These are phyloP conservation scores for Hyparrhenia diplandra DNA, from an alignment of 176 grass and related monocot genomes.

Conservation along the genomic window DNA sequence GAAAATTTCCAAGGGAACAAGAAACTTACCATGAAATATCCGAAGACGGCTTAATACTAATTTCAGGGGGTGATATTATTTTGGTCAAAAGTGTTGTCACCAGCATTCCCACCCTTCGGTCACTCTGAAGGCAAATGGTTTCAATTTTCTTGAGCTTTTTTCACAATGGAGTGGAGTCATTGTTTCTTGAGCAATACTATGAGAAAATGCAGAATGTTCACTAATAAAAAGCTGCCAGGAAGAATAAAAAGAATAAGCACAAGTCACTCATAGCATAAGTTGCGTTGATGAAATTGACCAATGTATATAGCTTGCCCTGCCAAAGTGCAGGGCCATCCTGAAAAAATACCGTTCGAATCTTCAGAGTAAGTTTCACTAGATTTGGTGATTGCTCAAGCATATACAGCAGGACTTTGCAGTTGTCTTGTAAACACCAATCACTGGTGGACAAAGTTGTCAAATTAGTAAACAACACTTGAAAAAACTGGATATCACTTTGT, in stretches of 20 bases:
- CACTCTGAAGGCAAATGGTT: neutral
- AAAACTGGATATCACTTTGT: too few species aligned
- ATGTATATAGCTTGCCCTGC: neutral
- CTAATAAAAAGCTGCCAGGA: neutral
- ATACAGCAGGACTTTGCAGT: too few species aligned
- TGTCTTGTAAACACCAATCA: too few species aligned
- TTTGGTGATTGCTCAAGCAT: too few species aligned
- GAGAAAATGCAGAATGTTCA: too few species aligned
- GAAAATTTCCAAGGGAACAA: neutral
- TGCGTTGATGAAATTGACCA: neutral
- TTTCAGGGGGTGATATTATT: neutral
- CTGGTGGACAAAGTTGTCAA: too few species aligned
- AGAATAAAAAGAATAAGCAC: neutral
- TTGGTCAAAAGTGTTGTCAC: neutral
- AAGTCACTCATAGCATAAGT: neutral
- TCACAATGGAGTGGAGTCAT: too few species aligned
- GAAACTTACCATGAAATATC: neutral
- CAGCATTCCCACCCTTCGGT: neutral
- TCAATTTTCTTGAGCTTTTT: conserved; percentile 4
- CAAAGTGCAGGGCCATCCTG: neutral
- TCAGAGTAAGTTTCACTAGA: too few species aligned
- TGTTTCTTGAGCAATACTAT: neutral
- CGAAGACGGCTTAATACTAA: neutral
- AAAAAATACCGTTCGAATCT: too few species aligned
- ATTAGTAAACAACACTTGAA: too few species aligned